Evolutionary conservation across 2,329 filamentous ascomycete genomes (phyloP), one percentile per base, ranked within the genome.

Genomic region (Metarhizium guizhouense): DNA sequence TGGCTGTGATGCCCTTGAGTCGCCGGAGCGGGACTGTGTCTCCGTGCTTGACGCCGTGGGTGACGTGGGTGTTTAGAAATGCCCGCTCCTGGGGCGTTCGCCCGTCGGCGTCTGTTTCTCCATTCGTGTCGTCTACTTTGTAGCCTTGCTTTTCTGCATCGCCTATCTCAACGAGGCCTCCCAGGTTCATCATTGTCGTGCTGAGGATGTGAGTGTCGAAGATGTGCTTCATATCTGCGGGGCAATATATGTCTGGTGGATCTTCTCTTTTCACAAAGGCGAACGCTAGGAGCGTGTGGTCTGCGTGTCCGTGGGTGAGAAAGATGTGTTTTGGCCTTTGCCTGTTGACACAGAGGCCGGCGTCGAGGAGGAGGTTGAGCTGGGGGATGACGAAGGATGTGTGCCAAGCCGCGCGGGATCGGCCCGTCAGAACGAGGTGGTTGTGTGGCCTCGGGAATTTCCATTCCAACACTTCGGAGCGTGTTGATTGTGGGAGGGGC

Each of bases 361-460:
- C 74, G 62, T 79, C 76, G 38, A 79, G 74, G 4, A 78, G 71
- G 30, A 78, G 67, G 56, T 77, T 75, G 52, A 79, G 73, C 58
- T 77, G 72, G 1, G 76, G 76, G 52, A 79, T 71, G 49, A 79
- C 65, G 57, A 79, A 79, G 5, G 75, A 77, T 2, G 76, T 79
- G 63, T 78, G 75, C 76, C 76, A 78, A 14, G 76, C 76, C 6
- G 76, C 76, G 14, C 76, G 73, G 7, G 76, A 78, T 30, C 70
- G 70, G 54, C 76, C 76, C 1, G 74, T 76, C 10, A 79, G 67
- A 4, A 74, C 67, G 54, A 69, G 69, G 51, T 75, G 69, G 52
- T 68, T 64, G 58, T 73, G 68, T 0, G 75, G 75, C 36, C 68
- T 70, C 6, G 76, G 75, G 56, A 78, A 74, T 11, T 64, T 65